Base-by-base conservation (phyloP, 441 rosid species). In the Dalechampia spathulata region DNA sequence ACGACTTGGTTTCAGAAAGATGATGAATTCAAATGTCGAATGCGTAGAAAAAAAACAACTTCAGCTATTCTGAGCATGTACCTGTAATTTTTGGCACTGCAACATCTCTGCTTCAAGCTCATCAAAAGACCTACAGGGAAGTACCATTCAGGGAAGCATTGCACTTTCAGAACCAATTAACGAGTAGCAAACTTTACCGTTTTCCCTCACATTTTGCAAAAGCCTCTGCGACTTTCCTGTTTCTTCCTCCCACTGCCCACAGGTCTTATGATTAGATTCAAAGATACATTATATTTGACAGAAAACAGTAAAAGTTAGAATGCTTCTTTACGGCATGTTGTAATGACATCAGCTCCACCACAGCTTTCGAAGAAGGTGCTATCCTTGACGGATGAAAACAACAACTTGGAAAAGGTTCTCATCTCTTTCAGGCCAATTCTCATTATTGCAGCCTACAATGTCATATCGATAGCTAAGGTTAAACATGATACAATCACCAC, bases 21-120 rank as follows among this genome's bases (percentile, higher is more conserved):
- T n/a, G n/a, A n/a, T n/a, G n/a, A n/a, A n/a, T n/a, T n/a, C n/a
- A n/a, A n/a, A n/a, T n/a, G n/a, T n/a, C n/a, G n/a, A n/a, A n/a
- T n/a, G n/a, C n/a, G n/a, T n/a, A n/a, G n/a, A n/a, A 10, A 38
- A 54, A 7, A 13, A 20, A 22, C 19, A 37, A 0, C 17, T 21
- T 21, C 14, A 30, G 20, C 23, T 43, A 26, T 52, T 65, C 58
- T 46, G 2, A 13, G 34, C 9, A 34, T 27, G 23, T 79, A 93
- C 99, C 96, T 90, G 97, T 56, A 93, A 72, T 63, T 90, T 90
- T 65, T 93, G 99, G 50, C 99, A 97, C 68, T 79, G 84, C 69
- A 93, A 61, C 89, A 93, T 85, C 74, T 85, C 95, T 46, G 89
- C 95, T 70, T 93, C 99, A 49, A 93, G 97, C 67, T 90, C 99